Evolutionary conservation across 225 moss, liverwort and hornwort genomes (phyloP).

Genomic region (Physcomitrellopsis africana): DNA sequence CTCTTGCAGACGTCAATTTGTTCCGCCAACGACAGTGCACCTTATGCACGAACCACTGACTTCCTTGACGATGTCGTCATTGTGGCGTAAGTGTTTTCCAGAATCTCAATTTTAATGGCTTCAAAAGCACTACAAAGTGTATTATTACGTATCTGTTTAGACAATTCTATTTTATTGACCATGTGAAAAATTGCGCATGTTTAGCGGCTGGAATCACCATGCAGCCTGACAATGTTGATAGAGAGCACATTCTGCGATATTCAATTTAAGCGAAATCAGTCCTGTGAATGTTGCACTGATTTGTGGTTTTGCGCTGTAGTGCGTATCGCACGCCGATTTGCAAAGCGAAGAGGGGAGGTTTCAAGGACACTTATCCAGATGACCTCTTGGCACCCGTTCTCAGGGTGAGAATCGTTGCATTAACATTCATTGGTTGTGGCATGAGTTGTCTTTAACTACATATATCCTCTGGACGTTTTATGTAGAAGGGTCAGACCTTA

Average conservation of each 20-base stretch:
- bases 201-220: neutral
- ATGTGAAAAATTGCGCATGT: neutral
- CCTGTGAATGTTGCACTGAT: constrained; percentile 18
- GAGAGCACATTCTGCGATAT: neutral
- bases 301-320: constrained; percentile 23
- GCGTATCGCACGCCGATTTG: constrained; percentile 59
- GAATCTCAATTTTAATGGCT: neutral
- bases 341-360: constrained; percentile 71
- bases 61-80: constrained; percentile 60
- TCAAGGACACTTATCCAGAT: constrained; percentile 85
- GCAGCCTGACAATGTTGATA: constrained; percentile 3
- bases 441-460: neutral
- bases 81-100: constrained; percentile 53
- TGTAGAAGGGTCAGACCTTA: neutral
- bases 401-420: constrained; percentile 41
- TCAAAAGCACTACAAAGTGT: neutral
- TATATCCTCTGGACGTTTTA: neutral
- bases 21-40: constrained; percentile 48
- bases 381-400: constrained; percentile 84
- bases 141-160: neutral
- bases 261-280: neutral
- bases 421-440: neutral
- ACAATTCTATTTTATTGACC: neutral
- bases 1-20: constrained; percentile 48
- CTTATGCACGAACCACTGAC: constrained; percentile 49